These are phyloP conservation scores for Xylaria sp. DNA, from an alignment of 2,329 filamentous ascomycete genomes.

Conservation along the genomic window DNA sequence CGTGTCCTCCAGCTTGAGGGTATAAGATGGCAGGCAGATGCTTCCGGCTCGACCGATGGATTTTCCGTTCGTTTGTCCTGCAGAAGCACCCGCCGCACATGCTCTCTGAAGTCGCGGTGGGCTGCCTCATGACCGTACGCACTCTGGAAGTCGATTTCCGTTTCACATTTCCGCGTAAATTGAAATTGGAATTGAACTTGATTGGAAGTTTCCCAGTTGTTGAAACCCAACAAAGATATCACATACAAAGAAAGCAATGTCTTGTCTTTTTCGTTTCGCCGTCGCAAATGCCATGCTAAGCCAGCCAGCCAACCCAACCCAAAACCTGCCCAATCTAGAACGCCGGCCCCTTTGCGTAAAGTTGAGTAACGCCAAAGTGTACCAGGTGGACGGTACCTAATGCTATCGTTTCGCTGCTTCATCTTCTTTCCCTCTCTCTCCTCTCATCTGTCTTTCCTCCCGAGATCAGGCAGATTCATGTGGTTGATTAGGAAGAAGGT, in stretches of 20 bases:
- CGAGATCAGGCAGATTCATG: conserved; percentile 37
- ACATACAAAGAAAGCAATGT: conserved; percentile 31
- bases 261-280: conserved; percentile 35
- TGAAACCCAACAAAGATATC: conserved; percentile 43
- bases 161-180: conserved; percentile 22
- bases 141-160: conserved; percentile 17
- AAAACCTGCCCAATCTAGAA: conserved; percentile 41
- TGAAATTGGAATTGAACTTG: conserved; percentile 28
- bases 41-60: conserved; percentile 7
- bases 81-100: background rate
- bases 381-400: conserved; percentile 42
- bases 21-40: conserved; percentile 1
- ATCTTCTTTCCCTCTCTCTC: conserved; percentile 26
- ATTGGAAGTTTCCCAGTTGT: conserved; percentile 43
- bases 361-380: conserved; percentile 52
- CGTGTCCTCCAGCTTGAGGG: background rate
- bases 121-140: conserved; percentile 11
- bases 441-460: conserved; percentile 29
- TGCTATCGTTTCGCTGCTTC: conserved; percentile 38
- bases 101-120: background rate
- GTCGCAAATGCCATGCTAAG: conserved; percentile 37
- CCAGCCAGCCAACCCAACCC: conserved; percentile 26
- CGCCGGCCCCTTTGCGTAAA: conserved; percentile 50
- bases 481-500: conserved; percentile 51
- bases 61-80: background rate